Evolutionary conservation across 2,329 filamentous ascomycete species (phyloP), one percentile per base, ranked within the genome.

Genomic region (Cercospora zeae-maydis): DNA sequence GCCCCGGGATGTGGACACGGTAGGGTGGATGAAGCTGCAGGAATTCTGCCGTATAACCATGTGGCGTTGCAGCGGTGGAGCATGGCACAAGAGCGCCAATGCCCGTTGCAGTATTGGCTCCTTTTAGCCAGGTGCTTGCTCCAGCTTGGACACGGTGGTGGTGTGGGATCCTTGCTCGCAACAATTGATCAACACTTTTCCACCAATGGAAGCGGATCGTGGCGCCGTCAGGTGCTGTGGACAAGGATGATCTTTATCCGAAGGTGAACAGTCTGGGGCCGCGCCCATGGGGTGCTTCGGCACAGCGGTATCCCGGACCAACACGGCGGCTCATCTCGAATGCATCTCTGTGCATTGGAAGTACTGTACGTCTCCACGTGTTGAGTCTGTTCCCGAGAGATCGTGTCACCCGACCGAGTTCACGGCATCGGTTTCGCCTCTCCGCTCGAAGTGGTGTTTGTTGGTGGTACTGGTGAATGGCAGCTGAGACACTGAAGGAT

Each of bases 41-140:
- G 49, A 53, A 53, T 53, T 53, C 49, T 53, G 30, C 49, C 49
- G 49, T 53, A 31, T 34, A 53, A 34, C 49, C 49, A 53, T 53
- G 49, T 53, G 49, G 49, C 30, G 49, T 53, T 27, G 49, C 27
- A 34, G 49, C 49, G 49, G 49, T 33, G 49, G 49, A 53, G 49
- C 49, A 53, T 53, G 49, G 49, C 49, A 53, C 27, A 53, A 19
- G 49, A 27, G 49, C 49, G 49, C 49, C 49, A 53, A 53, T 21
- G 49, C 49, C 49, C 27, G 27, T 53, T 34, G 49, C 31, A 34
- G 49, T 31, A 31, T 31, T 31, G 49, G 49, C 49, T 53, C 49
- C 31, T 21, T 53, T 34, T 21, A 53, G 49, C 49, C 27, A 31
- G 49, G 31, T 53, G 49, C 49, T 34, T 53, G 31, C 49, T 34